These are phyloP conservation scores for Zygosaccharomyces pseudobailii DNA, from an alignment of 1,139 yeast species.

Conservation along the genomic window DNA sequence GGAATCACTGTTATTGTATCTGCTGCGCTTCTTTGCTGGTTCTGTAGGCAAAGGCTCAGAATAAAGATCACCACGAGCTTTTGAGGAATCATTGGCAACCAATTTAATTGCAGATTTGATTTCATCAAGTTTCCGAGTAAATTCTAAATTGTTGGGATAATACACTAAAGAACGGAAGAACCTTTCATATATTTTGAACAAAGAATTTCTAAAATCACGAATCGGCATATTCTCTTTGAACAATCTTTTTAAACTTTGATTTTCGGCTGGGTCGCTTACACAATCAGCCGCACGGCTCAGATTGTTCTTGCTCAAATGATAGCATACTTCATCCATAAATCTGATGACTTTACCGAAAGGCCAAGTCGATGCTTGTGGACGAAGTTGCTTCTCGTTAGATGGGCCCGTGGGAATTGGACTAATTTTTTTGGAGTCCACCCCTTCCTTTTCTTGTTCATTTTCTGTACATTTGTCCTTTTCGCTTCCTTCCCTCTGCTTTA, in stretches of 20 bases:
- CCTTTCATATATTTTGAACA: slow-evolving; percentile 13
- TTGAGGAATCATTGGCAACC: slow-evolving; percentile 6
- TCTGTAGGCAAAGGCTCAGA: slow-evolving; percentile 7
- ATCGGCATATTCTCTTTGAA: slow-evolving; percentile 9
- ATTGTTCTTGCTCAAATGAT: slow-evolving; percentile 16
- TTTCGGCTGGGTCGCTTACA: slow-evolving; percentile 16
- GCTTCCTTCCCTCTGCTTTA: slow-evolving; percentile 7
- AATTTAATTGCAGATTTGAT: slow-evolving; percentile 9
- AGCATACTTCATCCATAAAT: slow-evolving; percentile 20
- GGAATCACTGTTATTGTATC: slow-evolving; percentile 6
- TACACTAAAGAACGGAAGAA: slow-evolving; percentile 17
- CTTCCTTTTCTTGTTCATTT: slow-evolving; percentile 6
- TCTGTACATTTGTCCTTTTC: slow-evolving; percentile 6
- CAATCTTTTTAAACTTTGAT: slow-evolving; percentile 6
- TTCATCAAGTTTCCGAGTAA: slow-evolving; percentile 10
- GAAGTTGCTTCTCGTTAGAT: slow-evolving; percentile 2
- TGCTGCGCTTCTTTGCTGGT: slow-evolving; percentile 6
- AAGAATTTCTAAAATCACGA: slow-evolving; percentile 13
- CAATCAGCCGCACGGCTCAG: slow-evolving; percentile 13
- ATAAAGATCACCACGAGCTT: slow-evolving; percentile 11
- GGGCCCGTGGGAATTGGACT: slow-evolving; percentile 11
- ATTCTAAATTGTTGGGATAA: slow-evolving; percentile 16
- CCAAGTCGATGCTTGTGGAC: slow-evolving; percentile 8
- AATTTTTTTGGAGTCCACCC: slow-evolving; percentile 7
- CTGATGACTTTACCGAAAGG: slow-evolving; percentile 19